Evolutionary conservation across 2,329 filamentous ascomycete species (phyloP), one percentile per base, ranked within the genome.

Genomic region (Fusarium globosum): DNA sequence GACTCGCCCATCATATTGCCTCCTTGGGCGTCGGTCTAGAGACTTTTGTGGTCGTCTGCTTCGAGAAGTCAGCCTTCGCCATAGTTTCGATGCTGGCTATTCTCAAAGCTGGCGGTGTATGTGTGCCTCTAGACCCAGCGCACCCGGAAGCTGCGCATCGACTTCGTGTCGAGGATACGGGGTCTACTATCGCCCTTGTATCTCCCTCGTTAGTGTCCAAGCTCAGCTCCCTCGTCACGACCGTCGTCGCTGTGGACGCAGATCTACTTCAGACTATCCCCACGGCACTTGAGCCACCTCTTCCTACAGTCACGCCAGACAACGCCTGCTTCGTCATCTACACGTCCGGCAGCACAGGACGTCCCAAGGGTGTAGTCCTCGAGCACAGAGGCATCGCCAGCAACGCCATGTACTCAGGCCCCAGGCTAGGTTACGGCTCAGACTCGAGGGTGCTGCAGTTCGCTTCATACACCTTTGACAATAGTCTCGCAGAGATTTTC

Each of bases 311-410:
- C 21, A 16, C 41, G 6, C 67, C 72, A 2, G 20, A 45, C 7
- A 76, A 76, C 11, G 70, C 68, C 13, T 71, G 69, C 23, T 76
- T 75, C 28, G 67, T 72, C 20, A 75, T 76, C 10, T 76, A 71
- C 23, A 76, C 74, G 0, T 76, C 74, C 11, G 74, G 74, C 2
- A 73, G 65, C 8, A 76, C 69, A 0, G 74, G 74, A 0, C 36
- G 46, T 1, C 74, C 74, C 0, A 76, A 76, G 43, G 69, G 74
- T 3, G 72, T 76, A 6, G 39, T 76, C 0, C 23, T 76, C 0
- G 74, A 76, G 48, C 74, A 76, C 8, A 56, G 61, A 26, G 69
- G 69, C 5, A 41, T 75, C 30, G 62, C 72, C 2, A 76, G 51
- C 20, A 68, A 65, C 18, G 67, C 61, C 4, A 45, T 42, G n/a